Base-by-base conservation (phyloP, 306 rosid genomes). In the Vachellia pachyceras region DNA sequence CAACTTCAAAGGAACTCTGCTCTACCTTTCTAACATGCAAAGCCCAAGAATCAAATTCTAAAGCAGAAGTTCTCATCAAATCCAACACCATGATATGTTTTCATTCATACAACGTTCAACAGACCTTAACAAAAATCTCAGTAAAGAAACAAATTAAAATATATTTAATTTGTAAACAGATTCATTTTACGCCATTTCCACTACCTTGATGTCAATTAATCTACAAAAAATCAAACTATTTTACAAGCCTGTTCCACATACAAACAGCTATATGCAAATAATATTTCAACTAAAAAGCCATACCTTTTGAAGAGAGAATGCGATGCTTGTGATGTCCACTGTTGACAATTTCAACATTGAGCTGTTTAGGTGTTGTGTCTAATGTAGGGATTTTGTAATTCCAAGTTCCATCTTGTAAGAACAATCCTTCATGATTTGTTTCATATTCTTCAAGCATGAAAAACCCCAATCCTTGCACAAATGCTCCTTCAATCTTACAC, bases 301-400 rank as follows among this genome's bases (percentile, higher is more conserved):
- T 85, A 91, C 99, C 99, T 84, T 95, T 95, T 33, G 99, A 95
- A 77, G 99, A 95, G 76, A 95, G 97, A 83, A 93, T 82, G 9
- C 94, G 94, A 0, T 89, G 63, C 80, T 85, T 76, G 80, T 95
- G 94, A 80, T 87, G 92, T 39, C 97, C 94, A 13, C 93, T 89
- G 69, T 90, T 90, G 79, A 88, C 35, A 78, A 93, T 58, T 87
- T 95, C 89, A 37, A 95, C 97, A 55, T 95, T 95, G 76, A 95
- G 88, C 87, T 89, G 87, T 85, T 71, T 85, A 36, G 97, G 97
- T 67, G 93, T 84, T 66, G 94, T 95, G 84, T 95, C 99, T n/a
- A 95, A 36, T 15, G 99, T 77, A 41, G 99, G 97, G 76, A 95
- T 93, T 87, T 91, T 91, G 77, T 95, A 95, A 57, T 84, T 89